These are phyloP conservation scores for Babesia caballi DNA, from an alignment of 169 alveolate species.

Conservation along the genomic window DNA sequence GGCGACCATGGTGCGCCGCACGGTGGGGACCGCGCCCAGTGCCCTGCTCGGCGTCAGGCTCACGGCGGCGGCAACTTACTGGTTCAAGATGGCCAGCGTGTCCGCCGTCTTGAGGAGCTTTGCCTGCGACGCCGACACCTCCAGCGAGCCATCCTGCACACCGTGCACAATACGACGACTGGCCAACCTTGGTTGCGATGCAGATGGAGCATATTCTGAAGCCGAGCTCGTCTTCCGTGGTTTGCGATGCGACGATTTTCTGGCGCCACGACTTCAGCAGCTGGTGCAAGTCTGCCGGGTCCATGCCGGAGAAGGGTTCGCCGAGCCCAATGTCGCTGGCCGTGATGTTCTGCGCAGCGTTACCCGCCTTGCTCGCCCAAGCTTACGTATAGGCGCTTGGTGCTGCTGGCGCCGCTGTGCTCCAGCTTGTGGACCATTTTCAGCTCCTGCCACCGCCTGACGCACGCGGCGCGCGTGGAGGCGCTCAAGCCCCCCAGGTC, in stretches of 20 bases:
- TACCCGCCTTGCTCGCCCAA: not conserved
- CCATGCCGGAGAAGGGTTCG: slow-evolving; percentile 32
- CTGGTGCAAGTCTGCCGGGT: slow-evolving; percentile 15
- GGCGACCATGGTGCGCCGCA: slow-evolving; percentile 2
- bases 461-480: slow-evolving; percentile 9
- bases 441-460: slow-evolving; percentile 20
- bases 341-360: slow-evolving; percentile 28
- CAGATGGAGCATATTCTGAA: slow-evolving; percentile 58
- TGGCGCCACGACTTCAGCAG: slow-evolving; percentile 65
- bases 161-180: not conserved
- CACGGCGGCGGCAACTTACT: not conserved
- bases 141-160: slow-evolving; percentile 10
- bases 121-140: slow-evolving; percentile 44
- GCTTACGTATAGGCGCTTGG: slow-evolving; percentile 23
- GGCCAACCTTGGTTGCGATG: not conserved
- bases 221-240: slow-evolving; percentile 61
- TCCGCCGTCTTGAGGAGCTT: slow-evolving; percentile 30
- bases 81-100: slow-evolving; percentile 21
- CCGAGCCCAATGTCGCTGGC: slow-evolving; percentile 57
- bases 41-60: not conserved
- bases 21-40: not conserved
- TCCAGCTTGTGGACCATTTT: not conserved
- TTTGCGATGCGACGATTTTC: slow-evolving; percentile 50
- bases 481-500: not conserved
- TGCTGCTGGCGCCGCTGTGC: not conserved